phyloP scores from a whole-genome alignment of 1,139 yeast species.

The Blastobotrys petasosporus region DNA sequence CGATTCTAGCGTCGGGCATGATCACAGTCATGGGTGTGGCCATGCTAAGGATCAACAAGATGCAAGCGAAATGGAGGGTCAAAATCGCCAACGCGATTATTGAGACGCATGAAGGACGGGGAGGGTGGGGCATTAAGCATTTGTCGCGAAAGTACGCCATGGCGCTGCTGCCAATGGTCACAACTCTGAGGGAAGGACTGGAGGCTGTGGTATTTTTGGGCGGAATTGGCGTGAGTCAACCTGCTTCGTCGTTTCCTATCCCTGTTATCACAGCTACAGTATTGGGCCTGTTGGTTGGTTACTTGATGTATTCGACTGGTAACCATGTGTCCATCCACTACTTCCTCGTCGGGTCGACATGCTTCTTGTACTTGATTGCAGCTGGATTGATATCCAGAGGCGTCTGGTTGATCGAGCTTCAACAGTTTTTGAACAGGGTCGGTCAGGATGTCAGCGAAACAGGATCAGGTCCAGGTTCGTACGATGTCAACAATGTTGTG shows the following conservation, averaged over 20 bases:
- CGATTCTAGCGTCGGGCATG: conserved; percentile 70
- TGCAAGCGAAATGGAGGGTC: conserved; percentile 82
- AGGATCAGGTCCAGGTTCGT: conserved; percentile 91
- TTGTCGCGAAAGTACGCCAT: conserved; percentile 59
- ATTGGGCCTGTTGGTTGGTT: conserved; percentile 68
- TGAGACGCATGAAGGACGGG: conserved; percentile 31
- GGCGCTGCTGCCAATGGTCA: conserved; percentile 73
- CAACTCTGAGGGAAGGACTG: conserved; percentile 83
- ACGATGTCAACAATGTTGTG: conserved; percentile 65
- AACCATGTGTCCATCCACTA: conserved; percentile 60
- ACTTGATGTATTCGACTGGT: conserved; percentile 67
- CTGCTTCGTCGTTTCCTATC: conserved; percentile 62
- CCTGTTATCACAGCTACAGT: conserved; percentile 73
- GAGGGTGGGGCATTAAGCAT: conserved; percentile 21
- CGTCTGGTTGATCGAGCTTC: conserved; percentile 75
- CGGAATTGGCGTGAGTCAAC: conserved; percentile 58
- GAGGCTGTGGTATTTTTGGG: conserved; percentile 91
- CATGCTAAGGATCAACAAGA: conserved; percentile 72
- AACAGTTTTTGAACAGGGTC: conserved; percentile 53
- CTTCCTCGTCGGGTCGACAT: conserved; percentile 73
- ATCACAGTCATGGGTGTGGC: conserved; percentile 89
- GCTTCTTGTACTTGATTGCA: conserved; percentile 74
- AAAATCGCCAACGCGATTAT: conserved; percentile 53
- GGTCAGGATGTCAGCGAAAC: conserved; percentile 89
- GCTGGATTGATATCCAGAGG: conserved; percentile 90